Conservation (phyloP, 176 grass and related monocot species). For the Elymus sibiricus region DNA sequence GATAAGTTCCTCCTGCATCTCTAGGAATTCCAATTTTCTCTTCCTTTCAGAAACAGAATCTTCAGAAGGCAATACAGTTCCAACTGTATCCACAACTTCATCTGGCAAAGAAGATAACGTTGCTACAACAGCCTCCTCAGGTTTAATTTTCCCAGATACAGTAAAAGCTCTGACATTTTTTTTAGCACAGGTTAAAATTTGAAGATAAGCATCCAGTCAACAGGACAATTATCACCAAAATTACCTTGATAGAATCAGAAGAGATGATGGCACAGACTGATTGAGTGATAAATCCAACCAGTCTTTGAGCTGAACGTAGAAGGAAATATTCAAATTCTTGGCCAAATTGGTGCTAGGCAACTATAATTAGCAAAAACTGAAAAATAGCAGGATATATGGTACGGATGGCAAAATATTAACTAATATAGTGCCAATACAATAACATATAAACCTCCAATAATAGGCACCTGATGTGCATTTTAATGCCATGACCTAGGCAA, state of each 20-base stretch:
- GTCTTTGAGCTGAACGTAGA: slow-evolving; percentile 53
- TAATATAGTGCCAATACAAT: slow-evolving; percentile 8
- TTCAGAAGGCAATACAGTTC: slow-evolving; percentile 87
- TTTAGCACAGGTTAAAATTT: slow-evolving; percentile 22
- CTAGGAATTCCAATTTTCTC: slow-evolving; percentile 88
- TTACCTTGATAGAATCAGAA: slow-evolving; percentile 85
- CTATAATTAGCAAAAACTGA: not conserved
- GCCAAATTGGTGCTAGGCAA: not conserved
- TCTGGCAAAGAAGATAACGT: slow-evolving; percentile 96
- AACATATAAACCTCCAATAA: not conserved
- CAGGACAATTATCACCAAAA: not conserved
- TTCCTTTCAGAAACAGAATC: slow-evolving; percentile 95
- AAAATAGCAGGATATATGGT: not conserved
- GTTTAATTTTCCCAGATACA: slow-evolving; percentile 87
- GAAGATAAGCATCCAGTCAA: slow-evolving; percentile 5
- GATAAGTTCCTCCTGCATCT: slow-evolving; percentile 99
- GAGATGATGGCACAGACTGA: slow-evolving; percentile 67
- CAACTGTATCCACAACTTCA: slow-evolving; percentile 98
- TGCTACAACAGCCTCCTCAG: slow-evolving; percentile 97
- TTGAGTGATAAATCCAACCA: slow-evolving; percentile 89
- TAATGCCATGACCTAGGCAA: slow-evolving; percentile 15
- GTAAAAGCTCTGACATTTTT: slow-evolving; percentile 70
- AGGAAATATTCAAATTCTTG: slow-evolving; percentile 11
- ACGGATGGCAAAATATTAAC: slow-evolving; percentile 1
- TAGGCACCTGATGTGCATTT: not conserved